Base-by-base conservation (phyloP, 371 early-diverging fungal genomes). In the Haplosporangium sp. region DNA sequence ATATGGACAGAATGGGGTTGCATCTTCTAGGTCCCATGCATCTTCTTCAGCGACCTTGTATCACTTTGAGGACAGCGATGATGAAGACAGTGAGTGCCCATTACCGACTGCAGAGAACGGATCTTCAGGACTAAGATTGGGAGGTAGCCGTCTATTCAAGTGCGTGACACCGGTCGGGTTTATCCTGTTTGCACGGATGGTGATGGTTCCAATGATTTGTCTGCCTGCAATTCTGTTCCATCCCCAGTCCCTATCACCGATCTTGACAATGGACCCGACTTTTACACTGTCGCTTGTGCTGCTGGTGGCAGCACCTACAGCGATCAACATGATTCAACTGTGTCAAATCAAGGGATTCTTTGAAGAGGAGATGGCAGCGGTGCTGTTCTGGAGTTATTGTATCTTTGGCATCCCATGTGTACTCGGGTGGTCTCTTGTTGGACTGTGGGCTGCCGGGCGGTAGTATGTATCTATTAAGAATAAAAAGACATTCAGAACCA, bases 371-470 rank as follows among this genome's bases (percentile, higher is more conserved):
- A 87, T 89, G 88, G 65, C 87, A 0, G 81, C 73, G 20, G 81
- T 89, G 29, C 55, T 89, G 38, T 87, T 89, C 59, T 88, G 87
- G 87, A 87, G 85, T 55, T 89, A 89, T 58, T 87, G 88, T 8
- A 79, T 89, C 16, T 59, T 86, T 36, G 87, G 86, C 57, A 68
- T 86, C 2, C 88, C 90, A 8, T 73, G 85, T 13, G 81, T 87
- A 55, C 82, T 86, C 9, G 64, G 83, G 9, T 80, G 84, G 55
- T 86, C 87, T 18, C 83, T 87, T 68, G 61, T 83, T 14, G 86
- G 85, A 9, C 67, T 88, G 21, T 69, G 73, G 70, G 74, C 70
- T 21, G 77, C 76, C 21, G 65, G 60, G 20, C 64, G 74, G 47
- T 62, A 51, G 36, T 16, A 20, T 41, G 13, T 13, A 43, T 38